These are phyloP conservation scores for Pseudogymnoascus sp. DNA, from an alignment of 2,329 filamentous ascomycete genomes.

Conservation along the genomic window DNA sequence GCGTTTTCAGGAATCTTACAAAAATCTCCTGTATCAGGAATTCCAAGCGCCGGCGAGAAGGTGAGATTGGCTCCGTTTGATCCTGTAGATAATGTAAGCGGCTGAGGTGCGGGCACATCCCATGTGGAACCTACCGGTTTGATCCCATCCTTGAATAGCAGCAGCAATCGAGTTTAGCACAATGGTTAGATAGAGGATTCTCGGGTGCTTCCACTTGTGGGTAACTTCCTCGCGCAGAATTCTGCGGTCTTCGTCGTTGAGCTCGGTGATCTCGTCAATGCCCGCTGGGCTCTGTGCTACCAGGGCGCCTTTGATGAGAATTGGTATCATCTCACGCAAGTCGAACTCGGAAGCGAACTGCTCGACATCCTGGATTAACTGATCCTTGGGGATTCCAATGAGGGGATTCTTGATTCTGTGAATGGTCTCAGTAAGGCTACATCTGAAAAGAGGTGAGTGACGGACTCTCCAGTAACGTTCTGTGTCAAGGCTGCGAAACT, in stretches of 20 bases:
- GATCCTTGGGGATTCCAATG: slow-evolving; percentile 41
- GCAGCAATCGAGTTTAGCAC: slow-evolving; percentile 59
- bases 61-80: slow-evolving; percentile 39
- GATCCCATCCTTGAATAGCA: slow-evolving; percentile 42
- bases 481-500: slow-evolving; percentile 19
- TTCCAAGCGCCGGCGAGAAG: slow-evolving; percentile 31
- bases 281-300: slow-evolving; percentile 30
- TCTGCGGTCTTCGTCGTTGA: slow-evolving; percentile 27
- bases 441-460: neutral
- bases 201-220: slow-evolving; percentile 60
- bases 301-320: slow-evolving; percentile 29
- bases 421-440: neutral
- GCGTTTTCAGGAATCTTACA: slow-evolving; percentile 1
- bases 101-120: slow-evolving; percentile 39
- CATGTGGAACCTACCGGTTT: slow-evolving; percentile 38
- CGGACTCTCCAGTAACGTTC: slow-evolving; percentile 23
- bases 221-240: slow-evolving; percentile 44
- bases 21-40: slow-evolving; percentile 20
- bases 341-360: slow-evolving; percentile 51
- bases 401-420: slow-evolving; percentile 48
- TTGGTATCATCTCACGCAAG: slow-evolving; percentile 34
- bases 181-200: slow-evolving; percentile 57
- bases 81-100: slow-evolving; percentile 37
- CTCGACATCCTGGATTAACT: slow-evolving; percentile 46
- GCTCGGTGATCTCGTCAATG: slow-evolving; percentile 17